Conservation (phyloP, 306 rosid species). For the Lathyrus oleraceus region DNA sequence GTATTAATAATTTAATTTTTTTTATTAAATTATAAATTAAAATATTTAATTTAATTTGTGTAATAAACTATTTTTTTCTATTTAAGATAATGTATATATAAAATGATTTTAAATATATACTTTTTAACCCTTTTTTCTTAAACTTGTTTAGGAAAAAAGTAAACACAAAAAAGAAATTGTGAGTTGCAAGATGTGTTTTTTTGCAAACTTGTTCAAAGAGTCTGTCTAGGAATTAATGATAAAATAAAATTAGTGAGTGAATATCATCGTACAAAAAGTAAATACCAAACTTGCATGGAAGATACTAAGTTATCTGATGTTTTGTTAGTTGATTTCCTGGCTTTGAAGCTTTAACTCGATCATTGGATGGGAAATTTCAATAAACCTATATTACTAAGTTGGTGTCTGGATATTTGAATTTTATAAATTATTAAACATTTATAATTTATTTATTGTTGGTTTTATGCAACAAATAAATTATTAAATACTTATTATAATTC, state of each 20-base stretch:
- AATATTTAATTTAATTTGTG: too few relatives aligned
- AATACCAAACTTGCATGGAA: conserved; percentile 64
- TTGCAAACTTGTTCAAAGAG: conserved; percentile 10
- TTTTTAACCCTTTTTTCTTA: conserved; percentile 1
- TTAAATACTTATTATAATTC: background rate
- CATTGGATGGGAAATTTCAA: background rate
- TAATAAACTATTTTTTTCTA: too few relatives aligned
- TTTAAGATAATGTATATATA: too few relatives aligned
- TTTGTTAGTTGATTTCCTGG: conserved; percentile 6
- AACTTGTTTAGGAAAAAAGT: conserved; percentile 19
- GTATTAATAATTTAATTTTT: too few relatives aligned
- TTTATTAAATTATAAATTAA: too few relatives aligned
- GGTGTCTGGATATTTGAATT: background rate
- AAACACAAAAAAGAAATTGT: background rate
- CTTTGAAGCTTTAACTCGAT: conserved; percentile 19
- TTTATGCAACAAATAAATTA: background rate
- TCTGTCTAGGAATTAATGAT: background rate
- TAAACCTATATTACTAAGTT: background rate
- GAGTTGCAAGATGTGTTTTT: background rate
- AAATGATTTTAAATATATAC: background rate
- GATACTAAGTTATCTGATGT: background rate
- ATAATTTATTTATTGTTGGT: background rate
- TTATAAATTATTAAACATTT: background rate
- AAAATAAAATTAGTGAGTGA: background rate
- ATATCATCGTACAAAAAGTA: conserved; percentile 28